These are phyloP conservation scores for Mycosphaerelloides madeirae DNA, from an alignment of 2,329 filamentous ascomycete genomes.

Conservation along the genomic window DNA sequence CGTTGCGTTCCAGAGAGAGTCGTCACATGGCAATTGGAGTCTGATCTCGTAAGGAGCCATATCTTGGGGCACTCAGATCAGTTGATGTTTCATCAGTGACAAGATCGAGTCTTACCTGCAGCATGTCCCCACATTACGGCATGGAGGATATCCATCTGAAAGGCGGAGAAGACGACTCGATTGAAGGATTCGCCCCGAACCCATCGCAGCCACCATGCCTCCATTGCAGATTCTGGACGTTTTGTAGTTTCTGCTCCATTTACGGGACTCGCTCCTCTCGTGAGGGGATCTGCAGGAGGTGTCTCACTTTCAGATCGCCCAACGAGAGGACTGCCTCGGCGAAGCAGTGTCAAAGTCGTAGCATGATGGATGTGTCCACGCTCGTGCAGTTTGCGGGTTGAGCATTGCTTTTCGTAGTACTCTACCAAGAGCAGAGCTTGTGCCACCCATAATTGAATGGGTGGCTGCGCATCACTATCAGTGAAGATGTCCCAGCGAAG, in stretches of 20 bases:
- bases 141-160: constrained; percentile 88
- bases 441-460: constrained; percentile 82
- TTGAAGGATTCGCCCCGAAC: constrained; percentile 84
- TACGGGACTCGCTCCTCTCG: constrained; percentile 13
- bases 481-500: constrained; percentile 82
- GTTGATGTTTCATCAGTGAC: background rate
- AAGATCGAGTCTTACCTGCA: constrained; percentile 31
- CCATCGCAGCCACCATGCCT: constrained; percentile 81
- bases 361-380: constrained; percentile 85
- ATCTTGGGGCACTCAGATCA: constrained; percentile 50
- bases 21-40: constrained; percentile 82
- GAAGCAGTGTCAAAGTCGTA: constrained; percentile 88
- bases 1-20: constrained; percentile 81
- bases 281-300: constrained; percentile 56
- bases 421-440: constrained; percentile 91
- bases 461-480: constrained; percentile 68
- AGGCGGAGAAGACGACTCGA: constrained; percentile 83
- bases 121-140: constrained; percentile 94
- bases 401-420: constrained; percentile 74
- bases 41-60: constrained; percentile 94
- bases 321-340: constrained; percentile 81
- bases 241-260: background rate
- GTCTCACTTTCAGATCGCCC: constrained; percentile 79
- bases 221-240: background rate
- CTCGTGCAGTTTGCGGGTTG: constrained; percentile 88